A percentile compares a stretch with the other conserved stretches of the same genome.
These are phyloP conservation scores for Ceriops zippeliana DNA, from an alignment of 345 rosid genomes.

Conservation along the genomic window DNA sequence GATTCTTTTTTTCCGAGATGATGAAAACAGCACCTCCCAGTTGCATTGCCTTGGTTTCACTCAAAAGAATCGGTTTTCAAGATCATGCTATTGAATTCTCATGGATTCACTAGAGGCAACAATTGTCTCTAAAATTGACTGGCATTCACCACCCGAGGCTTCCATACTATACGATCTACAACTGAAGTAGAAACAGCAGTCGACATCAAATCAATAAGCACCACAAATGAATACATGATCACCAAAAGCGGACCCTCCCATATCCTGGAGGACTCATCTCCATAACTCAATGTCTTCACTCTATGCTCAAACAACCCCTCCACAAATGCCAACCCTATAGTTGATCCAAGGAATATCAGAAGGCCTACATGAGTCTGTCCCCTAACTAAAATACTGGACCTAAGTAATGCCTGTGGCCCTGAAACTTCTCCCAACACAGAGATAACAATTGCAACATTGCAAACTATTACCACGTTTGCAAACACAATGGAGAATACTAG, in stretches of 20 bases:
- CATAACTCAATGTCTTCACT: constrained; percentile 80
- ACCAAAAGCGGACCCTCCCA: constrained; percentile 95
- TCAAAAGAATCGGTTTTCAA: constrained; percentile 10
- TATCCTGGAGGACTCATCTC: constrained; percentile 83
- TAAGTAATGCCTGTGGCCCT: constrained; percentile 62
- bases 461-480: constrained; percentile 65
- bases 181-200: constrained; percentile 79
- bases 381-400: constrained; percentile 59
- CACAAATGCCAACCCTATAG: constrained; percentile 69
- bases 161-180: constrained; percentile 61
- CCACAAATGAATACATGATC: constrained; percentile 80
- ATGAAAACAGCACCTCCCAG: neutral
- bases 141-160: constrained; percentile 38
- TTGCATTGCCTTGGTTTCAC: constrained; percentile 12
- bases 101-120: constrained; percentile 26
- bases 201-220: constrained; percentile 84
- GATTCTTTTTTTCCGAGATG: neutral
- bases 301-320: constrained; percentile 94
- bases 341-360: constrained; percentile 73
- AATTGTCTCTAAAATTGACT: constrained; percentile 47
- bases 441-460: constrained; percentile 68
- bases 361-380: constrained; percentile 94
- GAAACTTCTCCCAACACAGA: constrained; percentile 88
- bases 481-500: constrained; percentile 69
- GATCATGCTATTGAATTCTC: constrained; percentile 24